These are phyloP conservation scores for Suhomyces kilbournensis DNA, from an alignment of 805 yeast species.

Conservation along the genomic window DNA sequence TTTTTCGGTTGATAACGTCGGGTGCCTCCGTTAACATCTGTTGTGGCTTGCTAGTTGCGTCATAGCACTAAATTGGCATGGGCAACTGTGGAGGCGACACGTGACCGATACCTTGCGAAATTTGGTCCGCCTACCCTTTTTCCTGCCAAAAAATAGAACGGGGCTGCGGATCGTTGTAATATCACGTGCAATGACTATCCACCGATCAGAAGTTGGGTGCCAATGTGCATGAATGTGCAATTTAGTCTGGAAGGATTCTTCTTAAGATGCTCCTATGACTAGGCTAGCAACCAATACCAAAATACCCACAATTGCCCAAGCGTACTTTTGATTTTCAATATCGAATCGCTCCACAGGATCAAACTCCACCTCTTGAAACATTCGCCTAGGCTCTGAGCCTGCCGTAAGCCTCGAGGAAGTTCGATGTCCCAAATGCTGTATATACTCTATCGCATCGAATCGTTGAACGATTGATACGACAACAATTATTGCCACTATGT, in stretches of 20 bases:
- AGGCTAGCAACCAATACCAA: neutral
- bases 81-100: neutral
- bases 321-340: conserved; percentile 18
- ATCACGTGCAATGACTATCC: neutral
- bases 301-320: conserved; percentile 14
- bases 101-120: neutral
- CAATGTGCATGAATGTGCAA: neutral
- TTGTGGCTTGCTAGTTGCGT: neutral
- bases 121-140: neutral
- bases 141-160: neutral
- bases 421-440: neutral
- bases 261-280: neutral
- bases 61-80: neutral
- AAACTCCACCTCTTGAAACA: conserved; percentile 21
- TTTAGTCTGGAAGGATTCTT: neutral
- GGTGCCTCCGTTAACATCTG: neutral
- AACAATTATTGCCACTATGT: neutral
- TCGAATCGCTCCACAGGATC: conserved; percentile 31
- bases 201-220: neutral
- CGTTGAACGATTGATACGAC: neutral
- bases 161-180: neutral
- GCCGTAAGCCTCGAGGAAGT: neutral
- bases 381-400: neutral
- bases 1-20: neutral
- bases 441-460: neutral